These are phyloP conservation scores for Lepiota brunneoincarnata DNA, from an alignment of 768 basidiomycete genomes.

Conservation along the genomic window DNA sequence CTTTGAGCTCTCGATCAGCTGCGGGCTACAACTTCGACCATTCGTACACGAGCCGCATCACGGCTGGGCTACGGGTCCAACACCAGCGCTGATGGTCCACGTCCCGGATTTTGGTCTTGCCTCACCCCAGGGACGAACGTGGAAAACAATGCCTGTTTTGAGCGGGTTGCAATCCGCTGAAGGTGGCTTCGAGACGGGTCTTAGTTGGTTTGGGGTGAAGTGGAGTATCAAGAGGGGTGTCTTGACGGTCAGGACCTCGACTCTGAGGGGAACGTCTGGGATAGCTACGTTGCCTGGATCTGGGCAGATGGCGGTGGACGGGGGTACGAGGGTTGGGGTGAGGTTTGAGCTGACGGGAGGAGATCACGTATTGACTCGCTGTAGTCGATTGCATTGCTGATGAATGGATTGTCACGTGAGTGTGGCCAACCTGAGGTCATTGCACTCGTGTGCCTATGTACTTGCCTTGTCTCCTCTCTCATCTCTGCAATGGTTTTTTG, in stretches of 20 bases:
- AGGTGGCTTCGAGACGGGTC: slow-evolving; percentile 50
- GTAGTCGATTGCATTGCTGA: not conserved
- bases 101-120: slow-evolving; percentile 51
- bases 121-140: slow-evolving; percentile 41
- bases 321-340: not conserved
- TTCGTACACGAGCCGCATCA: slow-evolving; percentile 55
- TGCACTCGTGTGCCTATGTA: not conserved
- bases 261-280: slow-evolving; percentile 5
- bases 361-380: slow-evolving; percentile 1
- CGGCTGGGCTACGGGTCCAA: slow-evolving; percentile 59
- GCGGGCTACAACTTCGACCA: slow-evolving; percentile 55
- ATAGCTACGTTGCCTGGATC: slow-evolving; percentile 4
- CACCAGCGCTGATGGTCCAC: slow-evolving; percentile 54
- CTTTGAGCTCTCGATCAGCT: slow-evolving; percentile 42
- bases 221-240: slow-evolving; percentile 29
- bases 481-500: slow-evolving; percentile 1
- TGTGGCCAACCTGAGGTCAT: slow-evolving; percentile 9
- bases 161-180: slow-evolving; percentile 38
- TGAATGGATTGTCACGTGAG: slow-evolving; percentile 2
- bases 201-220: slow-evolving; percentile 49
- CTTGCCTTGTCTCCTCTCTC: slow-evolving; percentile 1
- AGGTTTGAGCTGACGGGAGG: slow-evolving; percentile 2
- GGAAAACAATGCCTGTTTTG: slow-evolving; percentile 42
- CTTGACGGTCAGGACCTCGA: not conserved
- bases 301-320: slow-evolving; percentile 5